A percentile compares a stretch with the other conserved stretches of the same genome.
Evolutionary conservation across 169 alveolate genomes (phyloP).

Genomic region (Besnoitia besnoiti): DNA sequence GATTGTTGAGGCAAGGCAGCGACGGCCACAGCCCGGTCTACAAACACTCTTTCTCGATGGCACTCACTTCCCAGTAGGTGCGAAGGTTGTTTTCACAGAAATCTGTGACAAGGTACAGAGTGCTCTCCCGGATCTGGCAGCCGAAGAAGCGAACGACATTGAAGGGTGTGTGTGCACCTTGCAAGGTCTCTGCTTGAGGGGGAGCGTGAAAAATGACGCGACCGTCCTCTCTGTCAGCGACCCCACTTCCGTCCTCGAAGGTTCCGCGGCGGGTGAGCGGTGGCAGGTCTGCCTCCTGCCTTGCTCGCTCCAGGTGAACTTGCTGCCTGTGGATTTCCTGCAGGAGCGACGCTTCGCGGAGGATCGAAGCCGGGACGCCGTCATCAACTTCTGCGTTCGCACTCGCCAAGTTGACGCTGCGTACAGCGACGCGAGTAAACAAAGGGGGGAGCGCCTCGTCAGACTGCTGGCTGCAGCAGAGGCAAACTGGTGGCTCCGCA

Average conservation of each 20-base stretch:
- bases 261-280: not conserved
- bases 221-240: too few species aligned
- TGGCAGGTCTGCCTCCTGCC: not conserved
- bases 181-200: too few species aligned
- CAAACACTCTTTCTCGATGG: too few species aligned
- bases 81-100: conserved; percentile 35
- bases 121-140: not conserved
- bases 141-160: conserved; percentile 10
- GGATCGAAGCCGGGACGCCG: conserved; percentile 83
- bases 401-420: conserved; percentile 78
- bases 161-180: not conserved
- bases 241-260: too few species aligned
- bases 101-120: conserved; percentile 38
- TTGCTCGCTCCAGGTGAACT: not conserved
- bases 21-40: too few species aligned
- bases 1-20: too few species aligned
- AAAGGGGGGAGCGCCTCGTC: not conserved
- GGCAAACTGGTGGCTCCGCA: not conserved
- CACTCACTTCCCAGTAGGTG: conserved; percentile 40
- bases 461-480: not conserved
- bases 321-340: conserved; percentile 68
- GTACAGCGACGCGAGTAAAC: conserved; percentile 71
- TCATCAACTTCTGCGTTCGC: conserved; percentile 85
- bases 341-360: conserved; percentile 79
- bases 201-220: too few species aligned